Base-by-base conservation (phyloP, 768 basidiomycete genomes). In the Termitomyces sp. region DNA sequence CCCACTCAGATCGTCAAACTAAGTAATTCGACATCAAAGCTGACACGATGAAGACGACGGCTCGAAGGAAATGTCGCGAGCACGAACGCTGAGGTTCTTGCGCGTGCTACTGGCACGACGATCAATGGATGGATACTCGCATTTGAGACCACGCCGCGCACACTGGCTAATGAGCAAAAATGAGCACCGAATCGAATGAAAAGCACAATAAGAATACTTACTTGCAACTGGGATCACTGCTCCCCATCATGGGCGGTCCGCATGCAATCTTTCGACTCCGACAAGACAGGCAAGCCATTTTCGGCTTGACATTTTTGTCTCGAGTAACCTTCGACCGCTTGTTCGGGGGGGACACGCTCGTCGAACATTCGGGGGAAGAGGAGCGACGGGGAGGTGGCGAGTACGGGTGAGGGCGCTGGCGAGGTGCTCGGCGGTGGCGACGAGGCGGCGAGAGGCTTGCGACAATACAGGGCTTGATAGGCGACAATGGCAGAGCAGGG, bases 211-310 rank as follows among this genome's bases (percentile, higher is more conserved):
- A 35, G 12, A 2, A 19, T 21, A 56, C 80, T 73, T 59, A 82
- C 81, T 79, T 79, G 79, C 80, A 82, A 0, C 77, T 74, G 43
- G 67, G 70, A 53, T 76, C 76, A 38, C 66, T 69, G 47, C 70
- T 74, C 2, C 70, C 73, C 0, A 67, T 66, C 2, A 67, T 60
- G 1, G 78, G 76, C 6, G 77, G 72, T 0, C 81, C 78, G 23
- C 81, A 82, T 7, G 80, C 81, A 48, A 82, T 82, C 68, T 82
- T 82, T 12, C 81, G 68, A 1, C 77, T 76, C 5, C 80, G 67
- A 50, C 80, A 81, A 61, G 81, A 81, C 1, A 78, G 65, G 53
- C 80, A 82, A 1, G 80, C 80, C 25, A 81, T 65, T 4, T 73
- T 69, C 14, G 78, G 79, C 58, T 81, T 81, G 12, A 56, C 49